Evolutionary conservation across 345 rosid species (phyloP), one percentile per base, ranked within the genome.

Genomic region (Noccaea bulbosa): DNA sequence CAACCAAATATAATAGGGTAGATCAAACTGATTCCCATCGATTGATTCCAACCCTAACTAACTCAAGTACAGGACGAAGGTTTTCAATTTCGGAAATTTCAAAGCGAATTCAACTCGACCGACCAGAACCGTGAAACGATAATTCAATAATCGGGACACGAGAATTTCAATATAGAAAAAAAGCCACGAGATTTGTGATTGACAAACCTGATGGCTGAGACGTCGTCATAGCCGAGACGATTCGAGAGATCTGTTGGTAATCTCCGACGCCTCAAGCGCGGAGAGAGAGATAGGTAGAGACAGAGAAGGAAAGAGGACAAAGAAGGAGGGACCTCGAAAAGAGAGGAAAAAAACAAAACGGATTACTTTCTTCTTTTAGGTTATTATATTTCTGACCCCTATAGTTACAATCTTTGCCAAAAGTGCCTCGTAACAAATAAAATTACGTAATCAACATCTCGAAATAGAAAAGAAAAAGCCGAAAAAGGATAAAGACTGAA

Each of bases 151-250:
- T 53, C 46, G 54, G 24, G 76, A 62, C 47, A 33, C 60, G 4
- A 4, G 16, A 49, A 41, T 54, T 27, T 7, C 15, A 58, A 59
- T 11, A 32, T 2, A 7, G 2, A 3, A 10, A 6, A 6, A 61
- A 45, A 62, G 5, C 9, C 32, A 7, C 0, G 16, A 44, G 61
- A 47, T 48, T 48, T 11, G 7, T 0, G 30, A 53, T 46, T 6
- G 14, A 6, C 77, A 10, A 51, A 87, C 92, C 92, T 76, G 80
- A 47, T 52, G 70, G 83, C 10, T 80, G 86, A 33, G 88, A 79
- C 8, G 62, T 16, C 34, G 67, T 86, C 92, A 87, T 87, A 59
- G 40, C 50, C 60, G 68, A 68, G 9, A 57, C 35, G 74, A 61
- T 34, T 68, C 14, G 74, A 81, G 64, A 66, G 64, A 51, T 50